Base-by-base conservation (phyloP, 768 basidiomycete species). In the Suillus subaureus region DNA sequence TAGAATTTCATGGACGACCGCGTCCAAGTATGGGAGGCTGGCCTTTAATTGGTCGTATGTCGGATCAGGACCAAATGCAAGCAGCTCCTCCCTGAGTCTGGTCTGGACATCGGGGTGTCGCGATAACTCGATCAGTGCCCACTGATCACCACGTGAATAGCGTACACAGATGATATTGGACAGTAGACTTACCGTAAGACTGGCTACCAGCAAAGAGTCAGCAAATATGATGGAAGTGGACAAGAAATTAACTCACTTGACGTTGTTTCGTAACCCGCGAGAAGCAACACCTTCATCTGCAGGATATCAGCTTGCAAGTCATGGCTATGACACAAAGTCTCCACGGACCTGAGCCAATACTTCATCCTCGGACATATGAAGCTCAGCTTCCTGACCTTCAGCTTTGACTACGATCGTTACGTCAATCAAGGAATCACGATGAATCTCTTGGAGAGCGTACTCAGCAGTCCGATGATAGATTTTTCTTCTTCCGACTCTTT, bases 21-120 rank as follows among this genome's bases (percentile, higher is more conserved):
- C 81, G 62, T 84, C 81, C 37, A 84, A 75, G 65, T 78, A 80
- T n/a, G 81, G 82, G 33, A 81, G 67, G 61, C 43, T 73, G 65
- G 68, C 71, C 4, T 66, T 72, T 33, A 84, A 75, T 69, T 80
- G 73, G 51, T 82, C 79, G 76, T 77, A 83, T 3, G 77, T 76
- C n/a, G 78, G 77, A 58, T 82, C 80, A 6, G 66, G 60, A 51
- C 43, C 60, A 58, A 73, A 71, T 47, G 71, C 56, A n/a, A 64
- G 57, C 28, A 77, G 70, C 63, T 77, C 76, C 37, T 72, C 71
- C 54, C 76, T 70, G 21, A 78, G 66, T 39, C 67, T 70, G 21
- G 49, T 65, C 63, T 78, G 77, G 33, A 63, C 66, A 49, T 78
- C 72, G 2, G 67, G 70, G 45, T 75, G 66, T 45, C 68, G 67